These are phyloP conservation scores for Fusarium sp. DNA, from an alignment of 2,329 filamentous ascomycete species.

Conservation along the genomic window DNA sequence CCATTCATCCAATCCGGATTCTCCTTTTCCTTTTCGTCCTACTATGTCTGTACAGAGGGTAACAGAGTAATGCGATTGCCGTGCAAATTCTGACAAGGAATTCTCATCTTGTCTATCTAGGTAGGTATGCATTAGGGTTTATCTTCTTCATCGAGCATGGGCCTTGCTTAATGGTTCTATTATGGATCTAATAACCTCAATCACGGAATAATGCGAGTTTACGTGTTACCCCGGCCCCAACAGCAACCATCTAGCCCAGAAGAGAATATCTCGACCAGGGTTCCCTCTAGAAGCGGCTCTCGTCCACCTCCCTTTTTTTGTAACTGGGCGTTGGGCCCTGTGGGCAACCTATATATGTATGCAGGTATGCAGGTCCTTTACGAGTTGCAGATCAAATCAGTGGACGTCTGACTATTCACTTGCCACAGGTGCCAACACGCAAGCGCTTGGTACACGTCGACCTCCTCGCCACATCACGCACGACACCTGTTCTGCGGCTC, in stretches of 20 bases:
- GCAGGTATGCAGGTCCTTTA: conserved; percentile 15
- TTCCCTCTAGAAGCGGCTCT: conserved; percentile 35
- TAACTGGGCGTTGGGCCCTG: conserved; percentile 17
- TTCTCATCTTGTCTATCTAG: background rate
- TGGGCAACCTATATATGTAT: background rate
- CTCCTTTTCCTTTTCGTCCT: conserved; percentile 5
- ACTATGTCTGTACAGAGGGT: background rate
- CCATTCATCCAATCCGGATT: conserved; percentile 25
- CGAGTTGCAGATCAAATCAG: conserved; percentile 2
- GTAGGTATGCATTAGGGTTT: too few relatives aligned
- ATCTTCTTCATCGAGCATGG: conserved; percentile 2
- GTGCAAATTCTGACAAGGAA: background rate
- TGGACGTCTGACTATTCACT: background rate
- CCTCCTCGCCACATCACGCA: conserved; percentile 21
- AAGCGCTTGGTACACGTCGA: conserved; percentile 11
- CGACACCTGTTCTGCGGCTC: conserved; percentile 4
- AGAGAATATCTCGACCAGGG: conserved; percentile 35
- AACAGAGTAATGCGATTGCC: too few relatives aligned
- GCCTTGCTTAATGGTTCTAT: conserved; percentile 5
- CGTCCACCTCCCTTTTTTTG: conserved; percentile 39
- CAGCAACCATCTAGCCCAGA: conserved; percentile 26
- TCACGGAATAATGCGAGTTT: conserved; percentile 18
- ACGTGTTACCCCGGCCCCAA: conserved; percentile 27
- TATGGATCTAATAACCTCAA: conserved; percentile 14
- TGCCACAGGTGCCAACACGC: conserved; percentile 28